Conservation (phyloP, 768 basidiomycete species). For the Mycena floridula region DNA sequence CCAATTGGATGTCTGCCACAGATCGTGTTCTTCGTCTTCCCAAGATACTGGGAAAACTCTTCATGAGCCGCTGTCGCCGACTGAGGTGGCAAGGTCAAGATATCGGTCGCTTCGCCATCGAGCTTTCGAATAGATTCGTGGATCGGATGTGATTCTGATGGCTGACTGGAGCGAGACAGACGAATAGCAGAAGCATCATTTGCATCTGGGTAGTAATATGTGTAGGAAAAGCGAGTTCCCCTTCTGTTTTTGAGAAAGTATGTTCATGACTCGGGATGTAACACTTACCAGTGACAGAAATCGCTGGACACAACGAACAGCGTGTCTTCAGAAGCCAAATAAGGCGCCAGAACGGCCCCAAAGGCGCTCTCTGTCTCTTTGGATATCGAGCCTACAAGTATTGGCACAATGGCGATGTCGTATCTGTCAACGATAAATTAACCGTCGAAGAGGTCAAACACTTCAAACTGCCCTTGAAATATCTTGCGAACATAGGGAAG, state of each 20-base stretch:
- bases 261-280: background rate
- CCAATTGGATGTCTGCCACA: constrained; percentile 97
- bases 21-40: constrained; percentile 85
- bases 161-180: constrained; percentile 39
- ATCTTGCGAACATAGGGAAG: constrained; percentile 84
- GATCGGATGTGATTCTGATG: constrained; percentile 56
- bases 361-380: constrained; percentile 52
- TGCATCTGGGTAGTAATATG: constrained; percentile 74
- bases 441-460: constrained; percentile 1
- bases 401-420: constrained; percentile 81
- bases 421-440: constrained; percentile 34
- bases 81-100: constrained; percentile 53
- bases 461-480: constrained; percentile 72
- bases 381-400: constrained; percentile 80
- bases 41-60: constrained; percentile 62
- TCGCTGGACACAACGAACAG: constrained; percentile 91
- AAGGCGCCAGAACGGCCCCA: constrained; percentile 73
- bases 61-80: constrained; percentile 49
- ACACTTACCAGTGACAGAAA: constrained; percentile 90
- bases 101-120: constrained; percentile 82
- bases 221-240: constrained; percentile 85
- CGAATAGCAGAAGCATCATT: constrained; percentile 39
- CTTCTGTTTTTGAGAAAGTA: constrained; percentile 27
- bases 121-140: constrained; percentile 77
- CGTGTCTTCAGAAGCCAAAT: constrained; percentile 71